Evolutionary conservation across 2,329 filamentous ascomycete genomes (phyloP).

Genomic region (Claviceps cyperi): DNA sequence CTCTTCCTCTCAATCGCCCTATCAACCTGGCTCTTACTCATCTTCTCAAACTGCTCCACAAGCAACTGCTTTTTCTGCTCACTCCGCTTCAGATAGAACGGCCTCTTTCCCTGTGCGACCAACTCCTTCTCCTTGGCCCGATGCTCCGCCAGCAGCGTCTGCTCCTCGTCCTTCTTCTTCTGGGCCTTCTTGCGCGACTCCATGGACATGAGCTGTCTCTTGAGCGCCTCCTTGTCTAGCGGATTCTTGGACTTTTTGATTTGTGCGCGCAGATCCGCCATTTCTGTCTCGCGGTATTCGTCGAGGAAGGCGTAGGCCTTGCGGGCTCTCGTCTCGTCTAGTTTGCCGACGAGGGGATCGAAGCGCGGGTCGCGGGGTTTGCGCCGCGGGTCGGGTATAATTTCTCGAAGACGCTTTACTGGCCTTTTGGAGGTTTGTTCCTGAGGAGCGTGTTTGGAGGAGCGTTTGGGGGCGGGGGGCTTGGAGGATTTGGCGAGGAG

Average conservation of each 20-base stretch:
- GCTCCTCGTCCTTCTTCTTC: constrained; percentile 53
- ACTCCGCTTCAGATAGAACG: constrained; percentile 84
- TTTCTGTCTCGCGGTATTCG: constrained; percentile 73
- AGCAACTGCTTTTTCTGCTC: constrained; percentile 82
- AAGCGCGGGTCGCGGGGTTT: constrained; percentile 80
- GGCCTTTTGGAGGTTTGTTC: constrained; percentile 71
- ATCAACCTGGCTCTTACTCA: constrained; percentile 77
- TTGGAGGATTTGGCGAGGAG: constrained; percentile 2
- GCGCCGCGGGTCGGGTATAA: constrained; percentile 41
- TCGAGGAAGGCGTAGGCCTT: constrained; percentile 79
- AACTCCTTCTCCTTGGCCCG: constrained; percentile 70
- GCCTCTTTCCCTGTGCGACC: constrained; percentile 76
- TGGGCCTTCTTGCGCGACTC: constrained; percentile 62
- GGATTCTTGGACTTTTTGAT: constrained; percentile 53
- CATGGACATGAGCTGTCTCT: constrained; percentile 62
- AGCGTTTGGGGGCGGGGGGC: constrained; percentile 17
- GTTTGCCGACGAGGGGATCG: constrained; percentile 39
- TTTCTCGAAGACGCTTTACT: constrained; percentile 66
- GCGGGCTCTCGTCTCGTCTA: constrained; percentile 44
- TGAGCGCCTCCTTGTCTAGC: constrained; percentile 51
- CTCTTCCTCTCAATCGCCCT: constrained; percentile 71
- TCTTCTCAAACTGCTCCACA: constrained; percentile 61
- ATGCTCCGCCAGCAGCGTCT: constrained; percentile 59
- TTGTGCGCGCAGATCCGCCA: constrained; percentile 54
- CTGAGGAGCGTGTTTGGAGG: constrained; percentile 79